Conservation (phyloP, 2,329 filamentous ascomycete species). For the Aspergillus pseudoglaucus region DNA sequence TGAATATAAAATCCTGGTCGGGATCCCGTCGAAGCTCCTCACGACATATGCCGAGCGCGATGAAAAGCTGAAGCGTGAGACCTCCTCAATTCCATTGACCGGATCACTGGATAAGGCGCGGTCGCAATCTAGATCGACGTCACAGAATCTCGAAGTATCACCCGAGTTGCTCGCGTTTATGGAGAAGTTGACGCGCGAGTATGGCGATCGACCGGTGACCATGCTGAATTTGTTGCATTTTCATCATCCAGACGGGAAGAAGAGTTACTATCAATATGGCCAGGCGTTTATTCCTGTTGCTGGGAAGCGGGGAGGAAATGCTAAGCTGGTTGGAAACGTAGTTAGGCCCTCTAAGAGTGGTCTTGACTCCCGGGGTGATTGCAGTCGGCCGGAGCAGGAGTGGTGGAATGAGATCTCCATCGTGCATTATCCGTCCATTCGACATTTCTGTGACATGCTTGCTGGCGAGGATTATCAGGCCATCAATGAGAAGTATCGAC, state of each 20-base stretch:
- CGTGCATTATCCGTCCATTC: slow-evolving; percentile 58
- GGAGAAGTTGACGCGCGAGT: slow-evolving; percentile 19
- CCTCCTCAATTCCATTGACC: slow-evolving; percentile 15
- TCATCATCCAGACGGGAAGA: slow-evolving; percentile 42
- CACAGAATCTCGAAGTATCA: slow-evolving; percentile 51
- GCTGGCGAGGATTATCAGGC: slow-evolving; percentile 52
- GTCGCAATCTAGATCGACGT: slow-evolving; percentile 18
- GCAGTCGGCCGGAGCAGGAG: slow-evolving; percentile 17
- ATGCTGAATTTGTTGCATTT: slow-evolving; percentile 62
- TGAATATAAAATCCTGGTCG: slow-evolving; percentile 28
- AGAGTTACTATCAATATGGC: slow-evolving; percentile 53
- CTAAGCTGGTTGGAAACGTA: slow-evolving; percentile 58
- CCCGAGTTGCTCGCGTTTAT: slow-evolving; percentile 49
- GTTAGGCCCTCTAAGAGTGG: slow-evolving; percentile 22
- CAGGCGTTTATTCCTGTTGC: slow-evolving; percentile 42
- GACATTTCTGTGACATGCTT: slow-evolving; percentile 58
- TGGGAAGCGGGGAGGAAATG: slow-evolving; percentile 48
- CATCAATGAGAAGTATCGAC: slow-evolving; percentile 48
- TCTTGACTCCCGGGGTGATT: slow-evolving; percentile 19
- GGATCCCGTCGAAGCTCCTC: slow-evolving; percentile 32
- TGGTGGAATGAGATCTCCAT: slow-evolving; percentile 60
- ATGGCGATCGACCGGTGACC: slow-evolving; percentile 43
- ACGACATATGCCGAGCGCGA: slow-evolving; percentile 20
- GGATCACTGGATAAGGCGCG: slow-evolving; percentile 20
- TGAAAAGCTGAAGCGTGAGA: slow-evolving; percentile 12